Evolutionary conservation across 2,329 filamentous ascomycete species (phyloP), one percentile per base, ranked within the genome.

Genomic region (Clonostachys chloroleuca): DNA sequence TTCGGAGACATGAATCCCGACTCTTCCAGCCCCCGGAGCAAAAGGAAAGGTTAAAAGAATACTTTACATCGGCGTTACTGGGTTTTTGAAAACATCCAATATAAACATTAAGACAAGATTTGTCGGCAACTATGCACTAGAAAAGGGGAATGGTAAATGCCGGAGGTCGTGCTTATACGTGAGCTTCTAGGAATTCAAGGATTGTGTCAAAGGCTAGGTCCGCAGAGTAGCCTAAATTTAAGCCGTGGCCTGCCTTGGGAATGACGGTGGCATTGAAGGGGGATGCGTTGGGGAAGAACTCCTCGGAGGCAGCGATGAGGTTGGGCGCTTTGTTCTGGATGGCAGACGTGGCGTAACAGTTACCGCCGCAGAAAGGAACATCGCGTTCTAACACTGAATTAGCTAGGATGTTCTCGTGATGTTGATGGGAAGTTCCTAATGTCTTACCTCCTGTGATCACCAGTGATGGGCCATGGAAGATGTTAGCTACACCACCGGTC

Each of bases 291-390:
- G 67, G 64, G 54, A 81, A 78, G 33, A 62, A 62, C 40, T 51
- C 44, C 44, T 54, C 58, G 0, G 72, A 73, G 18, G 59, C 58
- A 12, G 67, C 72, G 2, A 76, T 72, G 40, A 81, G 52, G 30
- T 65, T 55, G 6, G 56, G 69, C 30, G 66, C 71, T 1, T 61
- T 54, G 46, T 63, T 53, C 7, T 62, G 54, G 2, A 69, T 59
- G 39, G 60, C 53, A 13, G 63, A 66, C 0, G 73, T 77, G 17
- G 62, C 66, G 4, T 67, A 56, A 63, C 81, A 86, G 60, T 85
- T 75, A 24, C 80, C 78, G 5, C 81, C 83, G 49, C 83, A 86
- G 60, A 81, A 86, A 6, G 77, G 74, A 12, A 76, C 49, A 43
- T 83, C 75, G 12, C 61, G 59, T 17, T 71, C 71, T 74, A 13